Evolutionary conservation across 1,284 basidiomycete species (phyloP).

Genomic region (Cryptococcus wingfieldii): DNA sequence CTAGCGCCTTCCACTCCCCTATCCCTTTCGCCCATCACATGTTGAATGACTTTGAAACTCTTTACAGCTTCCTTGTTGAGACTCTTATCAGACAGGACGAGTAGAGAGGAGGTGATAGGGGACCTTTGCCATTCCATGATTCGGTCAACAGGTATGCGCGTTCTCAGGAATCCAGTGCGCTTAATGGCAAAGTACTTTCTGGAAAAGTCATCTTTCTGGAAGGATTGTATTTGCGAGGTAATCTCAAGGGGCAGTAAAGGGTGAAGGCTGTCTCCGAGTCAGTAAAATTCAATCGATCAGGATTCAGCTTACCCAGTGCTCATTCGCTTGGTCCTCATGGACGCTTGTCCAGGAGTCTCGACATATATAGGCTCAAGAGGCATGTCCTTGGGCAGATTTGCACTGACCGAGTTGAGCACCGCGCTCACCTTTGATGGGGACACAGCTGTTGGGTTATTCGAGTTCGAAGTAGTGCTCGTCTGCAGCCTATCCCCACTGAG

Average conservation of each 20-base stretch:
- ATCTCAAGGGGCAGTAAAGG: slow-evolving; percentile 70
- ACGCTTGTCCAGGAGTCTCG: slow-evolving; percentile 26
- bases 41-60: slow-evolving; percentile 81
- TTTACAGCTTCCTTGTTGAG: slow-evolving; percentile 64
- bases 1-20: slow-evolving; percentile 46
- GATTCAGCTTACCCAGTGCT: slow-evolving; percentile 59
- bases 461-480: background rate
- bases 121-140: slow-evolving; percentile 86
- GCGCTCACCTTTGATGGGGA: background rate
- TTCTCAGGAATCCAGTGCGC: slow-evolving; percentile 69
- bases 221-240: slow-evolving; percentile 74
- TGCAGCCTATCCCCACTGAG: background rate
- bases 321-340: slow-evolving; percentile 49
- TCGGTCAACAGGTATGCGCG: slow-evolving; percentile 66
- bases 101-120: slow-evolving; percentile 66
- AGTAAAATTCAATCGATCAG: background rate
- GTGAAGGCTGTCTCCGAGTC: slow-evolving; percentile 53
- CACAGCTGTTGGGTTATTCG: background rate
- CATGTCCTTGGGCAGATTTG: slow-evolving; percentile 4
- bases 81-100: slow-evolving; percentile 58
- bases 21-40: slow-evolving; percentile 85
- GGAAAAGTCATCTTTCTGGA: slow-evolving; percentile 76
- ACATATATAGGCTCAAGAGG: slow-evolving; percentile 70
- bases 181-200: slow-evolving; percentile 83
- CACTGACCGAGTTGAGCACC: background rate